Evolutionary conservation across 345 rosid species (phyloP).

Genomic region (Syzygium grande): DNA sequence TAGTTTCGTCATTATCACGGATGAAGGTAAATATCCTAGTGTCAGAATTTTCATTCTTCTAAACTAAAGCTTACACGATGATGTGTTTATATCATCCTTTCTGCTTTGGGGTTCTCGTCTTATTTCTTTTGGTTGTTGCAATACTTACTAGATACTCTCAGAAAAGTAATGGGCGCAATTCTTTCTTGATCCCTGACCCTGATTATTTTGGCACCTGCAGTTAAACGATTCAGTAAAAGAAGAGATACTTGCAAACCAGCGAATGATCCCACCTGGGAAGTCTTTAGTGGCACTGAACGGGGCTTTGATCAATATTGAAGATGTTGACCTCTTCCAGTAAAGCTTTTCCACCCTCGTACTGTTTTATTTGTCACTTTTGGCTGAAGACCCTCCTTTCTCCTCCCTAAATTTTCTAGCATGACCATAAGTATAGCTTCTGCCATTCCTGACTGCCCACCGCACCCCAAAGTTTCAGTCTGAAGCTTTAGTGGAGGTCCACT

Average conservation of each 20-base stretch:
- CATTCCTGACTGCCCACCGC: neutral
- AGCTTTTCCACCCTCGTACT: conserved; percentile 7
- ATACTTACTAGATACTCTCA: neutral
- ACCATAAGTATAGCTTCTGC: neutral
- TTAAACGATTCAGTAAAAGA: conserved; percentile 85
- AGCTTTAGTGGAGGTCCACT: neutral
- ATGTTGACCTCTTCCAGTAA: conserved; percentile 90
- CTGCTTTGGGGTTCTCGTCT: neutral
- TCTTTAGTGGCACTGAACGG: conserved; percentile 95
- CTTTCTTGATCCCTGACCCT: neutral
- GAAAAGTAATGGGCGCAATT: neutral
- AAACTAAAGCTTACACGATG: neutral
- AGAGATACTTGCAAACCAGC: conserved; percentile 86
- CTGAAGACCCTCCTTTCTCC: neutral
- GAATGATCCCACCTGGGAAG: conserved; percentile 96
- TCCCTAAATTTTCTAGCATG: neutral
- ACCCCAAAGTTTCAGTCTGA: neutral
- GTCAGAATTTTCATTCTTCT: neutral
- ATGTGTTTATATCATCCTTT: neutral
- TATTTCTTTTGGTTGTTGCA: neutral
- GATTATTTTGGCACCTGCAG: conserved; percentile 31
- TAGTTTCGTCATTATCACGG: conserved; percentile 93
- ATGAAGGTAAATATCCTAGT: conserved; percentile 59
- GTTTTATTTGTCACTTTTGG: neutral
- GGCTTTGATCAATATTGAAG: conserved; percentile 91